These are phyloP conservation scores for Boletus sp. DNA, from an alignment of 768 basidiomycete species.

Conservation along the genomic window DNA sequence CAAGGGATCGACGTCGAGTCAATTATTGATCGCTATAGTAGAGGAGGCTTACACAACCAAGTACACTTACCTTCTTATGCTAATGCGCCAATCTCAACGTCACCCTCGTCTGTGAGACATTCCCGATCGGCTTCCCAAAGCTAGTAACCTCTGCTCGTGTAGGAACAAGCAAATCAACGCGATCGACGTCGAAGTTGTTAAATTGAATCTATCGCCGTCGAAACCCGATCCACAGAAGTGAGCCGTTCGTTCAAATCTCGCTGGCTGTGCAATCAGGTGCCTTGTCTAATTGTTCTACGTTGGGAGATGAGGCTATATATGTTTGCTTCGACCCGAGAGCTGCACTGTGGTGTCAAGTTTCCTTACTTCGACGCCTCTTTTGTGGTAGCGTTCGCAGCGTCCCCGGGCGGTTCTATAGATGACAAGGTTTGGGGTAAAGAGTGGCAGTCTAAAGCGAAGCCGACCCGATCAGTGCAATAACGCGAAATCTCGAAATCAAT, in stretches of 20 bases:
- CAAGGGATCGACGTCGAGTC: constrained; percentile 16
- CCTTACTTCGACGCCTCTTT: constrained; percentile 10
- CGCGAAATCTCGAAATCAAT: not conserved
- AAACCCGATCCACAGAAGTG: constrained; percentile 10
- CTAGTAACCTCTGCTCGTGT: constrained; percentile 5
- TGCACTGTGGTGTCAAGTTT: not conserved
- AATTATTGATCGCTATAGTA: constrained; percentile 4
- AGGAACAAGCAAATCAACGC: constrained; percentile 18
- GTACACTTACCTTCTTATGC: constrained; percentile 3
- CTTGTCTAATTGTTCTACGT: constrained; percentile 17
- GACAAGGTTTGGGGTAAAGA: not conserved
- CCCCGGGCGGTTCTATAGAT: not conserved
- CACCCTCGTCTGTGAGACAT: constrained; percentile 1
- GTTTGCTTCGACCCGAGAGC: constrained; percentile 10
- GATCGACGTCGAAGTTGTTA: constrained; percentile 28
- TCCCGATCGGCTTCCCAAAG: not conserved
- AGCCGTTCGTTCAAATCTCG: constrained; percentile 20
- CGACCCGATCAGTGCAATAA: not conserved
- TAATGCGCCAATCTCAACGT: constrained; percentile 14
- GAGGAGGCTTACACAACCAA: constrained; percentile 1
- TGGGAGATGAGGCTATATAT: constrained; percentile 11
- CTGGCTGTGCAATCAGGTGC: constrained; percentile 22
- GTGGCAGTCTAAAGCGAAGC: not conserved
- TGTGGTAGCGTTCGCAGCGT: not conserved
- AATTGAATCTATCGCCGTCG: constrained; percentile 17